A percentile compares a stretch with the other conserved stretches of the same genome.
These are phyloP conservation scores for Zarea fungicola DNA, from an alignment of 2,329 filamentous ascomycete genomes.

Conservation along the genomic window DNA sequence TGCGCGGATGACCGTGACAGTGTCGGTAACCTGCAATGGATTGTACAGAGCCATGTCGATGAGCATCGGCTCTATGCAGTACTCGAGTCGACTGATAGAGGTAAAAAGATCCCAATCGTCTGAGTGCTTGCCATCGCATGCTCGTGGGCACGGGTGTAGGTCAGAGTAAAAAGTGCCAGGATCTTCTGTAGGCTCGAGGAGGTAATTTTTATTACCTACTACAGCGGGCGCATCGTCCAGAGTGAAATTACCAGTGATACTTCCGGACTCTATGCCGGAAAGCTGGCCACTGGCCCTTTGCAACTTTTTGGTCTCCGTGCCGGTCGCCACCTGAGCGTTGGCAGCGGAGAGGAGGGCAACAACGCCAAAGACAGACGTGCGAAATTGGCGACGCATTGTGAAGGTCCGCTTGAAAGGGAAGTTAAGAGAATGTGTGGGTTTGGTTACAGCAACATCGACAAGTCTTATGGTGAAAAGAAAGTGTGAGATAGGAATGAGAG, in stretches of 20 bases:
- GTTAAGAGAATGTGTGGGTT: background rate
- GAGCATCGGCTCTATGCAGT: background rate
- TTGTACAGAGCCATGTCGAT: background rate
- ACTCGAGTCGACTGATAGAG: background rate
- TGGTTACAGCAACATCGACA: background rate
- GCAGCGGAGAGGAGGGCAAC: background rate
- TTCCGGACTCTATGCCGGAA: background rate
- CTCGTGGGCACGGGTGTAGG: background rate
- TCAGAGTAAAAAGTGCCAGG: background rate
- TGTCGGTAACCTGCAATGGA: background rate
- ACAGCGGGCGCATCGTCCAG: background rate
- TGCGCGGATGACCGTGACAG: background rate
- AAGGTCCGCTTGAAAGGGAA: background rate
- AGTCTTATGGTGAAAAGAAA: background rate
- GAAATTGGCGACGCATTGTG: background rate
- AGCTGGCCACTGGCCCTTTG: background rate
- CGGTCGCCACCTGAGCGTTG: background rate
- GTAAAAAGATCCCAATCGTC: slow-evolving; percentile 1
- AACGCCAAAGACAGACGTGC: background rate
- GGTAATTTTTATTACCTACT: background rate
- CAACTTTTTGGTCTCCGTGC: background rate
- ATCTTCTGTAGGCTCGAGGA: background rate
- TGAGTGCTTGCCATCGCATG: background rate
- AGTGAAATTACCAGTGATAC: background rate
- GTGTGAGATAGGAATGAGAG: too few relatives aligned